A percentile compares a stretch with the other conserved stretches of the same genome.
These are phyloP conservation scores for Maudiozyma barnettii DNA, from an alignment of 805 yeast species.

Conservation along the genomic window DNA sequence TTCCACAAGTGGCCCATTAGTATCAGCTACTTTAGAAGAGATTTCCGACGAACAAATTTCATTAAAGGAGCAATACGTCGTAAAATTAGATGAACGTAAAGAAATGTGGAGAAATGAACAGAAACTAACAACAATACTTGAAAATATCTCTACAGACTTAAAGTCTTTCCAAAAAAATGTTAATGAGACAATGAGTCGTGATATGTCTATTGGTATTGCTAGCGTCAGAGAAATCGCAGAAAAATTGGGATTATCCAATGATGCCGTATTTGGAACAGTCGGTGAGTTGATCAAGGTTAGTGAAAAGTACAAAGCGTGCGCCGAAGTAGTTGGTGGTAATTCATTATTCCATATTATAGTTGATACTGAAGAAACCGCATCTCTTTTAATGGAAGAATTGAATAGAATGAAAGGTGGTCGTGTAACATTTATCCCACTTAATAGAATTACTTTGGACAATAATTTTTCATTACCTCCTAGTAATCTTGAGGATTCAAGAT, in stretches of 20 bases:
- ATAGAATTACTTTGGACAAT: constrained; percentile 41
- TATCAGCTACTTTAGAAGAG: constrained; percentile 27
- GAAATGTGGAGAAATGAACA: constrained; percentile 72
- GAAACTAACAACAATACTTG: constrained; percentile 45
- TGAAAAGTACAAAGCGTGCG: constrained; percentile 75
- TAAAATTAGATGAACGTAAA: constrained; percentile 57
- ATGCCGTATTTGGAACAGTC: constrained; percentile 71
- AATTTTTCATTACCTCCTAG: constrained; percentile 49
- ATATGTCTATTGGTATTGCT: constrained; percentile 57
- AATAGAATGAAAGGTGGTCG: constrained; percentile 65
- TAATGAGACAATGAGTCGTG: constrained; percentile 65
- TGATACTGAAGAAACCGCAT: constrained; percentile 77
- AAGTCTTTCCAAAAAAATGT: constrained; percentile 49
- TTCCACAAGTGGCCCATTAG: constrained; percentile 30
- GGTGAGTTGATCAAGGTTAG: constrained; percentile 77
- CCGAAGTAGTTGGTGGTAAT: constrained; percentile 83
- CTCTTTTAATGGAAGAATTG: constrained; percentile 67
- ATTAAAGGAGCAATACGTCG: constrained; percentile 34
- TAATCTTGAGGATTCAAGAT: constrained; percentile 26
- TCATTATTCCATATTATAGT: constrained; percentile 84
- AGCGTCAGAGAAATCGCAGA: constrained; percentile 57
- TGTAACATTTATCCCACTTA: constrained; percentile 85
- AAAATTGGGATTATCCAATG: constrained; percentile 42
- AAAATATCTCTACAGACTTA: constrained; percentile 46
- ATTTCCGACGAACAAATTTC: constrained; percentile 21